Evolutionary conservation across 139 green algal genomes (phyloP).

Genomic region (Chlamydomonas sphaeroides): DNA sequence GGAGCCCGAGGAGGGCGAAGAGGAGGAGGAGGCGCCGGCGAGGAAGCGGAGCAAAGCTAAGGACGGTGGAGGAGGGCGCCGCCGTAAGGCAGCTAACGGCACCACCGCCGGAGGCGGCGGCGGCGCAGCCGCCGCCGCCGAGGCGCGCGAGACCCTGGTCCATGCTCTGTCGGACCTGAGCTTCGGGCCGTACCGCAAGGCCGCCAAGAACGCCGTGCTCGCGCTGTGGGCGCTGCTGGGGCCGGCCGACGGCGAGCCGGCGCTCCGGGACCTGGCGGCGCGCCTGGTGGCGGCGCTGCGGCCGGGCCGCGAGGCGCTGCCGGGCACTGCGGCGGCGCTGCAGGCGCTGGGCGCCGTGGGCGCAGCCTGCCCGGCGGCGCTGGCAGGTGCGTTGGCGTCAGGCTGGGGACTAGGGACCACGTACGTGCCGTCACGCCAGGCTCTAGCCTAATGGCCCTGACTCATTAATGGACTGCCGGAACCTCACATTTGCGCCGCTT

Average conservation of each 20-base stretch:
- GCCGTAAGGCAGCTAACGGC: not conserved
- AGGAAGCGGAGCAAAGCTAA: not conserved
- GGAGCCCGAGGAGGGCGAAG: not conserved
- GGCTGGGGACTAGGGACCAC: too few relatives aligned
- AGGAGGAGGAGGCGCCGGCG: not conserved
- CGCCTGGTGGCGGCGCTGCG: constrained; percentile 41
- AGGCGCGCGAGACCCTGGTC: not conserved
- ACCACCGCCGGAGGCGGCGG: too few relatives aligned
- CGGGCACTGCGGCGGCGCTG: constrained; percentile 29
- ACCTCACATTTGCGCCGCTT: too few relatives aligned
- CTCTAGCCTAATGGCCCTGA: too few relatives aligned
- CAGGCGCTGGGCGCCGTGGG: constrained; percentile 56
- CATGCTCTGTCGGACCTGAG: constrained; percentile 30
- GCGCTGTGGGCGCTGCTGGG: constrained; percentile 31
- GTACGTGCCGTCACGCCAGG: too few relatives aligned
- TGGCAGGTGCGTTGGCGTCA: constrained; percentile 44
- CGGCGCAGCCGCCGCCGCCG: not conserved
- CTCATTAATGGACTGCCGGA: too few relatives aligned
- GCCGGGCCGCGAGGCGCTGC: not conserved
- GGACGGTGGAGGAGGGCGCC: not conserved
- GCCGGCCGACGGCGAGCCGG: not conserved
- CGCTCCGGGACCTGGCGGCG: constrained; percentile 46
- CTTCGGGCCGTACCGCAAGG: constrained; percentile 55
- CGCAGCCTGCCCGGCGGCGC: constrained; percentile 44
- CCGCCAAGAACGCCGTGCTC: constrained; percentile 60